Base-by-base conservation (phyloP, 768 basidiomycete genomes). In the Boletus pseudopeckii region DNA sequence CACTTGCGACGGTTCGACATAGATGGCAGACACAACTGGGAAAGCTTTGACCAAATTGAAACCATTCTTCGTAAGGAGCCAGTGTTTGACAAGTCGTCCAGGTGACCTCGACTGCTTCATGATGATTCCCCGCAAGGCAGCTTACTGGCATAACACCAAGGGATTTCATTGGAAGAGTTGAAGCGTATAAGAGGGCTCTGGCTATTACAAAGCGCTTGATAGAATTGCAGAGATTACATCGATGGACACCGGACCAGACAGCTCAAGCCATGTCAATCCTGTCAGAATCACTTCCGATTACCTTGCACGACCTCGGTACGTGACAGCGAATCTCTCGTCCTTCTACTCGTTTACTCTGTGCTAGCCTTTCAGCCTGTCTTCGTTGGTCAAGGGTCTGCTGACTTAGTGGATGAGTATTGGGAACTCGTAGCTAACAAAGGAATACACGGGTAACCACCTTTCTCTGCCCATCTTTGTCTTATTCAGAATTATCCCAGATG, bases 291-390 rank as follows among this genome's bases (percentile, higher is more conserved):
- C 65, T 83, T 9, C 80, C 86, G 0, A 76, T 86, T 18, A 48
- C 48, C 39, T 58, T 78, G 42, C 77, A 79, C 48, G 58, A 66
- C 37, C 48, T 70, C 4, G 77, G 74, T 72, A 32, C 55, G 53
- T 28, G n/a, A 32, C 17, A 20, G 24, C n/a, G 26, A 38, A 38
- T 9, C 33, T 20, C 36, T 73, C 26, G 70, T 73, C 53, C 67
- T 68, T 50, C 40, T 73, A 58, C 34, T 15, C 13, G 39, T 34
- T 44, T 20, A 41, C 13, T 17, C 17, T 17, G 10, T 45, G 7
- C 3, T 40, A 71, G 74, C 86, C 0, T 91, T 91, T 60, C 77
- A 82, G 48, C 88, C 88, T 3, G 83, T 90, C 13, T 77, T 90
- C 50, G 59, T 74, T 46, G 76, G 80, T 1, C 88, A 90, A 71